Base-by-base conservation (phyloP, 306 rosid genomes). In the Hippophae gyantsensis region DNA sequence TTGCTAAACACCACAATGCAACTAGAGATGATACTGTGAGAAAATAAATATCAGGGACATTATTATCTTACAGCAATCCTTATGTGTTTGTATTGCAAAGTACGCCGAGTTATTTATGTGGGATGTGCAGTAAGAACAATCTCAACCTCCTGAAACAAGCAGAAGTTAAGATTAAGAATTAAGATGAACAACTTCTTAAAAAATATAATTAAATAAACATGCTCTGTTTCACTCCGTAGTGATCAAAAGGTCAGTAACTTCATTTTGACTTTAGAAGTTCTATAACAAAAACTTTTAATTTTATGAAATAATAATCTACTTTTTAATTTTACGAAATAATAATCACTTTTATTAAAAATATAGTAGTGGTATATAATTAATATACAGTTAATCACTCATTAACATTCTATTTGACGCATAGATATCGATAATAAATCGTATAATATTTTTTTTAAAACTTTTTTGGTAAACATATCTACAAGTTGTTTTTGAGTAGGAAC, bases 81-180 rank as follows among this genome's bases (percentile, higher is more conserved):
- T 42, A 90, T 52, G 68, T 90, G 95, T 69, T 90, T 90, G 77
- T 84, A 84, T 47, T 90, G 97, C 42, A 90, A 78, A 45, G 97
- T 90, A 5, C 95, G 90, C 7, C 97, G 97, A 73, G 86, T 90
- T 50, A 90, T 90, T 84, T 90, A 95, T 13, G 97, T 90, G 64
- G 97, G 97, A 81, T 86, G 97, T 60, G 97, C 97, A 6, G 95
- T 90, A 65, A 90, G 97, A 77, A 90, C 97, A 81, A 90, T 90
- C 71, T 86, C 97, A 67, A 86, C 94, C 76, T 61, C 95, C 97
- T 90, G 83, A 47, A 51, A 41, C 61, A 64, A 78, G 48, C 64
- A 18, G 63, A 78, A 52, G 43, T 27, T 45, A 56, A 48, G 58
- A 57, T 26, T 65, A 18, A 61, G 53, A 58, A 8, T 43, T 66